Evolutionary conservation across 352 stramenopile species (phyloP).

Genomic region (Pythium phragmitis): DNA sequence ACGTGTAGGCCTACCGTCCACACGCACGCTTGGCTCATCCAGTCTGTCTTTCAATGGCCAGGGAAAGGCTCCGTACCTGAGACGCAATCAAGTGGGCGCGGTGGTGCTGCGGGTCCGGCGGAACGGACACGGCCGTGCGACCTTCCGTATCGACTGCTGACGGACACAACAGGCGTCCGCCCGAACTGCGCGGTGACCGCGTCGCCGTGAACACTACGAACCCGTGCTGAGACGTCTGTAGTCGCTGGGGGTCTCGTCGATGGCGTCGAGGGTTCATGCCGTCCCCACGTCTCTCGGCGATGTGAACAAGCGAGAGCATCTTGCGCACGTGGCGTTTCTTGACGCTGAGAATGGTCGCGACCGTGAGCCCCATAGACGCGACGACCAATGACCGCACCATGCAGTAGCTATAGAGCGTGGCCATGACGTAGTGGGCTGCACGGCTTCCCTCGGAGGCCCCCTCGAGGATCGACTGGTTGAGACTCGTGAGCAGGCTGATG

Average conservation of each 20-base stretch:
- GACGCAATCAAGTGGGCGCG: constrained; percentile 25
- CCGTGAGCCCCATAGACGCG: constrained; percentile 21
- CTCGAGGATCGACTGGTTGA: constrained; percentile 15
- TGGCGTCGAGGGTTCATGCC: background rate
- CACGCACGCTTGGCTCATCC: background rate
- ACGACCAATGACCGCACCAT: constrained; percentile 21
- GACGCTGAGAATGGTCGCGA: constrained; percentile 21
- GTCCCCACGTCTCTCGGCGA: background rate
- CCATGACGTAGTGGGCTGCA: constrained; percentile 3
- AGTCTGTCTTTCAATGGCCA: background rate
- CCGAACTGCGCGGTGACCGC: background rate
- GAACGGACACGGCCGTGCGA: constrained; percentile 32
- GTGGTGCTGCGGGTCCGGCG: constrained; percentile 31
- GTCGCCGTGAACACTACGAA: background rate
- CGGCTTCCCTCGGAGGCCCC: background rate
- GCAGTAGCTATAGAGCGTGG: constrained; percentile 21
- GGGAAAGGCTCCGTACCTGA: background rate
- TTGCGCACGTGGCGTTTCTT: constrained; percentile 20
- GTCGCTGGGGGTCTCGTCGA: background rate
- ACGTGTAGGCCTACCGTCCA: constrained; percentile 30
- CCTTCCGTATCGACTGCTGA: constrained; percentile 30
- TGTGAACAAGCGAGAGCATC: background rate
- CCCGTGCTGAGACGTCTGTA: background rate
- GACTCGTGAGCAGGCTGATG: constrained; percentile 22
- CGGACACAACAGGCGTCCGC: constrained; percentile 11